Evolutionary conservation across 441 rosid genomes (phyloP).

Genomic region (Populus hybrid): DNA sequence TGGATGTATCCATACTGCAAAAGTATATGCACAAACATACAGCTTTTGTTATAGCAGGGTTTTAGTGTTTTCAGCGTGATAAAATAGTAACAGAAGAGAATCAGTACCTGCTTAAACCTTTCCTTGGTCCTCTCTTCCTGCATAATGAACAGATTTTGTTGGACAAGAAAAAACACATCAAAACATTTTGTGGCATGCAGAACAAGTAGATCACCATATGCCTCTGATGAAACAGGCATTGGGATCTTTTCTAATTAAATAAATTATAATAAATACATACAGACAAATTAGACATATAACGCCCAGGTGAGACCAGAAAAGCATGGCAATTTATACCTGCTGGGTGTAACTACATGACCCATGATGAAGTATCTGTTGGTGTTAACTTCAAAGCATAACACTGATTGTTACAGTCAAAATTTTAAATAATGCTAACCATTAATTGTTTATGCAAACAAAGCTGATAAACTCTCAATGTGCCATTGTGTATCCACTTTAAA

Average conservation of each 20-base stretch:
- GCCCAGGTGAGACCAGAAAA: not conserved
- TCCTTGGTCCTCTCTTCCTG: slow-evolving; percentile 67
- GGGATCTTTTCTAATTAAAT: not conserved
- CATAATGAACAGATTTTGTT: slow-evolving; percentile 20
- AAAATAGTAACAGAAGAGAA: slow-evolving; percentile 1
- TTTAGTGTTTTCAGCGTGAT: not conserved
- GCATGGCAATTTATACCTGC: not conserved
- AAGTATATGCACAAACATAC: not conserved
- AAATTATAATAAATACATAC: not conserved
- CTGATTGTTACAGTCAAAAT: not conserved
- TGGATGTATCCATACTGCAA: not conserved
- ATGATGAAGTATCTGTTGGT: too few species aligned
- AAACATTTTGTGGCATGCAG: not conserved
- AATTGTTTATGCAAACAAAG: not conserved
- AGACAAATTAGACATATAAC: not conserved
- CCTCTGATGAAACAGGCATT: not conserved
- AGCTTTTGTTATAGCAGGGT: not conserved
- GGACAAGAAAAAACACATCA: slow-evolving; percentile 11
- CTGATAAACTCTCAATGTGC: slow-evolving; percentile 1
- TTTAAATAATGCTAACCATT: not conserved
- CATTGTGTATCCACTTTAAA: not conserved
- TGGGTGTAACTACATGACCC: not conserved
- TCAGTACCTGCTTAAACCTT: slow-evolving; percentile 60
- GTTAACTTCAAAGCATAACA: not conserved
- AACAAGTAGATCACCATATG: not conserved